Evolutionary conservation across 306 rosid genomes (phyloP).

Genomic region (Lathyrus sativus): DNA sequence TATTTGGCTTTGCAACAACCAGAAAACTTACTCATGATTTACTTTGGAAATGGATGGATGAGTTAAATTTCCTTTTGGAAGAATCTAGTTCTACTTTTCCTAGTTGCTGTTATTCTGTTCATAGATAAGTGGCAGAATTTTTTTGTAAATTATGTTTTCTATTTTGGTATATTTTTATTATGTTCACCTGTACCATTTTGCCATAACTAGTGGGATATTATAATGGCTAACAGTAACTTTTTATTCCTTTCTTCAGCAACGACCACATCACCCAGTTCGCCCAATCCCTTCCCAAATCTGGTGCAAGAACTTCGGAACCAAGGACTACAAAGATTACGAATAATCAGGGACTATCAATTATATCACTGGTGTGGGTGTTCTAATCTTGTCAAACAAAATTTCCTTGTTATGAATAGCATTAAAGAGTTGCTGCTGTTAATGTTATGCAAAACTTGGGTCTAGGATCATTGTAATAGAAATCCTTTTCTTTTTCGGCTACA

Average conservation of each 20-base stretch:
- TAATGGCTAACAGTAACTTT: constrained; percentile 35
- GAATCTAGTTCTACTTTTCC: constrained; percentile 32
- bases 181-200: not conserved
- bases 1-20: constrained; percentile 17
- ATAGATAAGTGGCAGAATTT: not conserved
- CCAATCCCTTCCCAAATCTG: constrained; percentile 96
- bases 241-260: constrained; percentile 74
- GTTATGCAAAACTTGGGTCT: constrained; percentile 34
- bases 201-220: constrained; percentile 7
- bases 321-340: constrained; percentile 80
- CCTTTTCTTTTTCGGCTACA: constrained; percentile 22
- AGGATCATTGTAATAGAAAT: constrained; percentile 40
- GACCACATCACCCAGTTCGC: constrained; percentile 96
- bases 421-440: constrained; percentile 37
- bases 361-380: constrained; percentile 31
- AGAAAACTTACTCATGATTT: constrained; percentile 37
- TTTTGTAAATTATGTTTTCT: not conserved
- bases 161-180: not conserved
- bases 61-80: constrained; percentile 24
- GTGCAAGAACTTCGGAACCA: constrained; percentile 95
- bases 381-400: constrained; percentile 32
- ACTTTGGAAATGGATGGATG: constrained; percentile 33
- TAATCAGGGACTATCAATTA: constrained; percentile 24
- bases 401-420: constrained; percentile 44
- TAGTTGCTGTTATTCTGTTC: constrained; percentile 15